These are phyloP conservation scores for Ceratorhiza oryzae-sativae DNA, from an alignment of 1,284 basidiomycete genomes.

Conservation along the genomic window DNA sequence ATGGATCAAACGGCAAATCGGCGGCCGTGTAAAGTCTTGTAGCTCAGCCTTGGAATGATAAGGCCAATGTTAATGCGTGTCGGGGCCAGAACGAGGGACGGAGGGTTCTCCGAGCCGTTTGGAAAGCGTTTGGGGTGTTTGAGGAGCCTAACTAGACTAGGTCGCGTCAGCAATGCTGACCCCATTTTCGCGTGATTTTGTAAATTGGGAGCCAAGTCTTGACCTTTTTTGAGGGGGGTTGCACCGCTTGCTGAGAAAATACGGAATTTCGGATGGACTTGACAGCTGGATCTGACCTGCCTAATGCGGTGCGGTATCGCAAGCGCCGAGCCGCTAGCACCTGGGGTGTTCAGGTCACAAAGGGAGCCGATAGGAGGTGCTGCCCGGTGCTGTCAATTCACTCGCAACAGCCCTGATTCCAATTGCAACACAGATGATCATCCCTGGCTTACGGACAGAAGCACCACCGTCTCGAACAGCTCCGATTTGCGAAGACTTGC, in stretches of 20 bases:
- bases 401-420: not conserved
- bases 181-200: not conserved
- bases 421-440: not conserved
- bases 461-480: not conserved
- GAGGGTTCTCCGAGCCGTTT: not conserved
- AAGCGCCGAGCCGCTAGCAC: slow-evolving; percentile 2
- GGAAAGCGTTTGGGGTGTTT: not conserved
- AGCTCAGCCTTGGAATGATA: not conserved
- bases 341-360: not conserved
- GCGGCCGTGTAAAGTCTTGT: not conserved
- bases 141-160: not conserved
- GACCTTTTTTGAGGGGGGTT: not conserved
- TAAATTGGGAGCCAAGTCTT: not conserved
- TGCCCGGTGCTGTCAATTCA: not conserved
- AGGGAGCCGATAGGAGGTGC: not conserved
- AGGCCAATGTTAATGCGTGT: not conserved
- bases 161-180: not conserved
- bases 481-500: not conserved
- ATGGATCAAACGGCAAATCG: not conserved
- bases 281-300: not conserved
- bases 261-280: not conserved
- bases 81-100: not conserved
- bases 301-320: not conserved
- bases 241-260: not conserved
- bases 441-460: not conserved